These are phyloP conservation scores for Neonectria hederae DNA, from an alignment of 2,329 filamentous ascomycete species.

Conservation along the genomic window DNA sequence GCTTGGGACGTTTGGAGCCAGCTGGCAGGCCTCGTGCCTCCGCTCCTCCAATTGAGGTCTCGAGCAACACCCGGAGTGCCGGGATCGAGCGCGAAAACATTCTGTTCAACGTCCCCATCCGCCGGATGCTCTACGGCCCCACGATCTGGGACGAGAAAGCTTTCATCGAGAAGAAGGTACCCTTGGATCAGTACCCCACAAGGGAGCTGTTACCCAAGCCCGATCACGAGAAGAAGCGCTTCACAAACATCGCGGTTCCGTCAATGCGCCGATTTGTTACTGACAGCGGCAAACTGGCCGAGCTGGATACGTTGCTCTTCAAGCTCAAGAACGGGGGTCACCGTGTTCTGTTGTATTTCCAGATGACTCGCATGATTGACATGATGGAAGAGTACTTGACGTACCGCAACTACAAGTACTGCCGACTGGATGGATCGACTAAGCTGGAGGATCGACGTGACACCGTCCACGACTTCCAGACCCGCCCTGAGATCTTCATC, in stretches of 20 bases:
- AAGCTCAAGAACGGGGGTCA: slow-evolving; percentile 92
- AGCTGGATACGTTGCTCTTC: slow-evolving; percentile 86
- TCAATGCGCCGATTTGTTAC: slow-evolving; percentile 98
- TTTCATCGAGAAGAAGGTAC: slow-evolving; percentile 77
- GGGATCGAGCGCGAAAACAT: slow-evolving; percentile 74
- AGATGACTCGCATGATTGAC: slow-evolving; percentile 99
- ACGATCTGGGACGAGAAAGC: slow-evolving; percentile 73
- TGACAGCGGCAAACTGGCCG: slow-evolving; percentile 94
- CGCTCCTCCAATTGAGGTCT: slow-evolving; percentile 86
- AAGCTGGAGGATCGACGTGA: slow-evolving; percentile 97
- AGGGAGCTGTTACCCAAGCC: slow-evolving; percentile 77
- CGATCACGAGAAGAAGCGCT: slow-evolving; percentile 82
- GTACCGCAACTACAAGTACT: slow-evolving; percentile 99
- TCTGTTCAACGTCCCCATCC: slow-evolving; percentile 81
- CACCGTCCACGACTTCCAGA: slow-evolving; percentile 97
- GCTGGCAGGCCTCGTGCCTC: slow-evolving; percentile 81
- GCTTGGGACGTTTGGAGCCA: slow-evolving; percentile 81
- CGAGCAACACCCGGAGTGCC: slow-evolving; percentile 74
- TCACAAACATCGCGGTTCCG: slow-evolving; percentile 90
- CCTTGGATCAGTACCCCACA: slow-evolving; percentile 70
- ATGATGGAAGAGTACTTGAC: slow-evolving; percentile 99
- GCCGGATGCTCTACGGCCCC: slow-evolving; percentile 78
- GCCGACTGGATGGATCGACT: slow-evolving; percentile 93
- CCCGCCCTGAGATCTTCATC: slow-evolving; percentile 92
- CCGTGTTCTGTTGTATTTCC: slow-evolving; percentile 97